These are phyloP conservation scores for Phytophthora agathidicida DNA, from an alignment of 352 stramenopile species.

Conservation along the genomic window DNA sequence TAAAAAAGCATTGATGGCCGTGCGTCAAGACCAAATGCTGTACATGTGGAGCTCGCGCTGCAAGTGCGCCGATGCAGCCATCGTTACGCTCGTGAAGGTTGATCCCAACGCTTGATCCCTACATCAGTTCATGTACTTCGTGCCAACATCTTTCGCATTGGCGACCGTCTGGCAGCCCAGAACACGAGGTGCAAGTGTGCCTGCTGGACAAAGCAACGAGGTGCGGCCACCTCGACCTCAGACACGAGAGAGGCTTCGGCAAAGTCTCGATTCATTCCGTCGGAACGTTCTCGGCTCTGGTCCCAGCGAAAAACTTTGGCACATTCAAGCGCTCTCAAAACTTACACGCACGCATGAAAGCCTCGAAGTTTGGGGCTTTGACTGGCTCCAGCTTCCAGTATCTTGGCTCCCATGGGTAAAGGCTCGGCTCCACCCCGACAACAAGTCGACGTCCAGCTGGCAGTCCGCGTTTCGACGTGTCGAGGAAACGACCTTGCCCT, in stretches of 20 bases:
- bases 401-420: slow-evolving; percentile 26
- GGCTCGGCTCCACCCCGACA: slow-evolving; percentile 22
- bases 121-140: slow-evolving; percentile 1
- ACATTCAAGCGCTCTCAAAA: neutral
- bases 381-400: slow-evolving; percentile 23
- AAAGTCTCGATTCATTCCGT: neutral
- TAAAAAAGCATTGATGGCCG: slow-evolving; percentile 24
- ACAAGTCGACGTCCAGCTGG: no score
- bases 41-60: no score
- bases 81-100: slow-evolving; percentile 20
- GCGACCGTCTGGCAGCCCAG: slow-evolving; percentile 8
- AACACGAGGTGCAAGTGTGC: slow-evolving; percentile 15
- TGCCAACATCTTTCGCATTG: slow-evolving; percentile 1
- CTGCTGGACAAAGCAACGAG: slow-evolving; percentile 9
- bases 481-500: slow-evolving; percentile 24
- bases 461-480: slow-evolving; percentile 12
- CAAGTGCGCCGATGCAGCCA: no score
- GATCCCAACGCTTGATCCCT: slow-evolving; percentile 1
- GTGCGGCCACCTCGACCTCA: no score
- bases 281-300: slow-evolving; percentile 20
- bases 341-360: slow-evolving; percentile 4
- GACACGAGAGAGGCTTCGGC: no score
- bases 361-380: slow-evolving; percentile 2
- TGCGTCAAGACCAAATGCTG: no score
- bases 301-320: slow-evolving; percentile 6